Conservation (phyloP, 208 protist genomes). For the Naegleria lovaniensis region DNA sequence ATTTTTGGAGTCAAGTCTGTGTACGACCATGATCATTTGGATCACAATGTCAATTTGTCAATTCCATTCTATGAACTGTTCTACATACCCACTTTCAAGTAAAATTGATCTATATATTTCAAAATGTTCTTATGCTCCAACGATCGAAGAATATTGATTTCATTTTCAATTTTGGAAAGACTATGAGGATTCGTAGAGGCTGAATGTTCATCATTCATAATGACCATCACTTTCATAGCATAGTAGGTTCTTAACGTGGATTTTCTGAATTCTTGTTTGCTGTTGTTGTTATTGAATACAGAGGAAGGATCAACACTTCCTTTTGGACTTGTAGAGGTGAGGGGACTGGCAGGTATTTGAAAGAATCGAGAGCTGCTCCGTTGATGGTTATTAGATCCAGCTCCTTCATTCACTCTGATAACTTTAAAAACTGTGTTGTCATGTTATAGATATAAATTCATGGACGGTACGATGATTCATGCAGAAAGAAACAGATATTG, state of each 20-base stretch:
- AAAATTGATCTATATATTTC: conserved; percentile 11
- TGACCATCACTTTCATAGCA: neutral
- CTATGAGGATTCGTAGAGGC: neutral
- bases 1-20: neutral
- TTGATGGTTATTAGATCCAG: too few relatives aligned
- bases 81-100: neutral
- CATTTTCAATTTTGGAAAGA: neutral
- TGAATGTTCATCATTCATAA: neutral
- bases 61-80: too few relatives aligned
- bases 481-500: too few relatives aligned
- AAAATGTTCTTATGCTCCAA: neutral
- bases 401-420: neutral
- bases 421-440: neutral
- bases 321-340: neutral
- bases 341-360: too few relatives aligned
- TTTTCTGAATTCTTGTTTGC: neutral
- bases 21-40: neutral
- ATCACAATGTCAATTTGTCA: neutral
- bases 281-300: neutral
- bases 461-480: too few relatives aligned
- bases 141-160: neutral
- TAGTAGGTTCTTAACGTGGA: neutral
- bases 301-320: neutral
- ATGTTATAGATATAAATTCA: too few relatives aligned
- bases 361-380: too few relatives aligned